A percentile compares a stretch with the other conserved stretches of the same genome.
These are phyloP conservation scores for Escallonia herrerae DNA, from an alignment of 129 eudicot species.

Conservation along the genomic window DNA sequence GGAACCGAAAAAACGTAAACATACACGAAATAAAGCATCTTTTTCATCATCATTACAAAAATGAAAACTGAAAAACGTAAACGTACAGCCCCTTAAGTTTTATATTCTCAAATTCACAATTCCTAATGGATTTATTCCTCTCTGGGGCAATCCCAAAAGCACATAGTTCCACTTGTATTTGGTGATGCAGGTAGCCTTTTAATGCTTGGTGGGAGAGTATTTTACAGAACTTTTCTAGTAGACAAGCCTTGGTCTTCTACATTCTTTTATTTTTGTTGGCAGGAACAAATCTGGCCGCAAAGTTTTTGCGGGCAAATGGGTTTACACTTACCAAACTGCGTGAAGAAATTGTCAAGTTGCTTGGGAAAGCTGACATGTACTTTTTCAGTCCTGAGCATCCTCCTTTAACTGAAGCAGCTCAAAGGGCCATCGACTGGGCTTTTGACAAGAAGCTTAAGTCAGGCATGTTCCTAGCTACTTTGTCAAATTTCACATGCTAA, in stretches of 20 bases:
- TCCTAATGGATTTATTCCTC: too few relatives aligned
- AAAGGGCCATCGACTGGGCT: slow-evolving; percentile 76
- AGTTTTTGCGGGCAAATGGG: slow-evolving; percentile 55
- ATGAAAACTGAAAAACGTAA: too few relatives aligned
- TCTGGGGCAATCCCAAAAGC: too few relatives aligned
- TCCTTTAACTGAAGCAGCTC: slow-evolving; percentile 63
- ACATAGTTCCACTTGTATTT: too few relatives aligned
- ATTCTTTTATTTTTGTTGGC: not conserved
- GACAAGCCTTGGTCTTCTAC: not conserved
- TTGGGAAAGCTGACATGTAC: slow-evolving; percentile 41
- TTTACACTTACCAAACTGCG: slow-evolving; percentile 57
- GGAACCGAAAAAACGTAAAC: too few relatives aligned
- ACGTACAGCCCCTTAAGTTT: too few relatives aligned
- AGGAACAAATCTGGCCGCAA: slow-evolving; percentile 73
- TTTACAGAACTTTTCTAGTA: too few relatives aligned
- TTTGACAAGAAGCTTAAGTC: slow-evolving; percentile 54
- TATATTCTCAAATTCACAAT: too few relatives aligned
- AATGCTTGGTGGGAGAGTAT: too few relatives aligned
- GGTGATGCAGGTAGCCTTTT: too few relatives aligned
- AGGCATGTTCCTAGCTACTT: slow-evolving; percentile 23
- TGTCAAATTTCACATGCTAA: not conserved
- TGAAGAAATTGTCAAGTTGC: slow-evolving; percentile 53
- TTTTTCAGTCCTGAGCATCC: slow-evolving; percentile 56
- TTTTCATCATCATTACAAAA: too few relatives aligned
- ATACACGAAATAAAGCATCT: too few relatives aligned